These are phyloP conservation scores for Gossypium arboreum DNA, from an alignment of 345 rosid genomes.

Conservation along the genomic window DNA sequence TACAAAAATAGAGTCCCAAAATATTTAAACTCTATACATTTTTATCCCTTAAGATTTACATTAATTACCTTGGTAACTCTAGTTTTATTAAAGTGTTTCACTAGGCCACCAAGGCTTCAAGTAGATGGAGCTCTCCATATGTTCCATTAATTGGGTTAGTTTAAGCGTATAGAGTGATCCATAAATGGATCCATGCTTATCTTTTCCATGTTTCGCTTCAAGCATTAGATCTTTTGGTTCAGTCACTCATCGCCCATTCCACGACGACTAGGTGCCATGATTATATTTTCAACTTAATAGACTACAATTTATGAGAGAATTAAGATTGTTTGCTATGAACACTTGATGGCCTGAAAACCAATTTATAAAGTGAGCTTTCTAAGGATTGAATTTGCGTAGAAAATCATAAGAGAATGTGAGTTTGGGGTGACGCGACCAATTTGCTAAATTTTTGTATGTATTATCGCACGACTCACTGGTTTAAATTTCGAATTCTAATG, in stretches of 20 bases:
- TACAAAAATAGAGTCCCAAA: too few species aligned
- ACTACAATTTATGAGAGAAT: neutral
- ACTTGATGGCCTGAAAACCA: neutral
- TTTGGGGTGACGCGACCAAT: neutral
- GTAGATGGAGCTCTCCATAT: too few species aligned
- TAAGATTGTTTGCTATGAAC: neutral
- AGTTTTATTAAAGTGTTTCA: too few species aligned
- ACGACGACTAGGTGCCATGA: neutral
- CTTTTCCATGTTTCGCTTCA: neutral
- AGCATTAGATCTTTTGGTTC: neutral
- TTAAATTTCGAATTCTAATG: too few species aligned
- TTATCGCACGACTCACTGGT: too few species aligned
- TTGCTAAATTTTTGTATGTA: neutral
- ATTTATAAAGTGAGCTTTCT: neutral
- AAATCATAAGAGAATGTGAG: neutral
- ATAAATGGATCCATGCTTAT: neutral
- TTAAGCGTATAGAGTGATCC: too few species aligned
- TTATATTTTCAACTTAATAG: neutral
- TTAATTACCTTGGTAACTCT: too few species aligned
- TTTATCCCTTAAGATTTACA: too few species aligned
- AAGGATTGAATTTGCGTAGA: neutral
- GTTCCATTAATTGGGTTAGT: too few species aligned
- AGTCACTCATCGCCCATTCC: neutral
- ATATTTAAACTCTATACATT: too few species aligned
- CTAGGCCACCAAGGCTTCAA: too few species aligned